Percentiles rank a stretch among this genome's conserved stretches.
Evolutionary conservation across 805 yeast genomes (phyloP).

Genomic region (Saccharomycopsis oosterbeekiorum): DNA sequence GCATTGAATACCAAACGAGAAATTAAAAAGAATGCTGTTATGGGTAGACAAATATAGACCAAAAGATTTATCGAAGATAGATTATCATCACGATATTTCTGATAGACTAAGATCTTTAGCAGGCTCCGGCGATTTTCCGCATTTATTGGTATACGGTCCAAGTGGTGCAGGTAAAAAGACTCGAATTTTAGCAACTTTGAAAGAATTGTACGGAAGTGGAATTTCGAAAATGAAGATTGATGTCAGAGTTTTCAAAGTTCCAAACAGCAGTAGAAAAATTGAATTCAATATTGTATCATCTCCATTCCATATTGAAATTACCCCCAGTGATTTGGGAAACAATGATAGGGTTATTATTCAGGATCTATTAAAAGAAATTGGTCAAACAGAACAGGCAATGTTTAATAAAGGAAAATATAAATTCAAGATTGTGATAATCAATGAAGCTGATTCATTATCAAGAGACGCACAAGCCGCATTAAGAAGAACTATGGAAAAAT

Average conservation of each 20-base stretch:
- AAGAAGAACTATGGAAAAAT: slow-evolving; percentile 93
- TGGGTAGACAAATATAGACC: slow-evolving; percentile 98
- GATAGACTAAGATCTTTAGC: slow-evolving; percentile 52
- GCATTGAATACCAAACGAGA: no score
- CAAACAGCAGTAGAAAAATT: slow-evolving; percentile 53
- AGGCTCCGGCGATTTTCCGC: slow-evolving; percentile 82
- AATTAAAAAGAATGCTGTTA: slow-evolving; percentile 51
- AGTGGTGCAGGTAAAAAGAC: slow-evolving; percentile 97
- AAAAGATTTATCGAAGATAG: slow-evolving; percentile 46
- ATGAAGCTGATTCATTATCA: slow-evolving; percentile 82
- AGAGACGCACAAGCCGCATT: slow-evolving; percentile 95
- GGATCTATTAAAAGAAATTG: slow-evolving; percentile 86
- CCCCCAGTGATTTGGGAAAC: slow-evolving; percentile 95
- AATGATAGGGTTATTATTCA: slow-evolving; percentile 93
- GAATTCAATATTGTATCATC: slow-evolving; percentile 92
- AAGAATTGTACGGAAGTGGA: slow-evolving; percentile 73
- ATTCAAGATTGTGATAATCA: slow-evolving; percentile 74
- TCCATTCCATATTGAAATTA: slow-evolving; percentile 84
- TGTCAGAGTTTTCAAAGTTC: slow-evolving; percentile 70
- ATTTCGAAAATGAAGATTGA: slow-evolving; percentile 84
- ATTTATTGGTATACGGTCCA: slow-evolving; percentile 86
- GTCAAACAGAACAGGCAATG: slow-evolving; percentile 93
- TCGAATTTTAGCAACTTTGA: slow-evolving; percentile 68
- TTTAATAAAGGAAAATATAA: slow-evolving; percentile 44
- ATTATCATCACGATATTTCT: slow-evolving; percentile 60